phyloP scores from a whole-genome alignment of 2,329 filamentous ascomycete genomes.

The Trichoderma brevicompactum region DNA sequence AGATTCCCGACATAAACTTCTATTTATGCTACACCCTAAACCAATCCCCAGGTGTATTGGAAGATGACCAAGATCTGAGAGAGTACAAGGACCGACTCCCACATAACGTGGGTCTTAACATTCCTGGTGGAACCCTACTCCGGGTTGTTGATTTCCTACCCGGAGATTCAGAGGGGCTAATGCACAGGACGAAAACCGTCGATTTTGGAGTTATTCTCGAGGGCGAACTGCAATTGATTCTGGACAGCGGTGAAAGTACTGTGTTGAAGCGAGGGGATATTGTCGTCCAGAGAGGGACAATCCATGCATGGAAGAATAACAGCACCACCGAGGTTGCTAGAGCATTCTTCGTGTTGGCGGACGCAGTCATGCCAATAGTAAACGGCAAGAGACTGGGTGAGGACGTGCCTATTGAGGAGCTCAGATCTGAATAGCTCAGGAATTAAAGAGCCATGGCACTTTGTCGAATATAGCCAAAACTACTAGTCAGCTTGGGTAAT shows the following conservation, averaged over 20 bases:
- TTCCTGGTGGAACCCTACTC: neutral
- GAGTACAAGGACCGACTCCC: neutral
- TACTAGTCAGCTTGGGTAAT: too few relatives aligned
- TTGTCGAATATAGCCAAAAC: too few relatives aligned
- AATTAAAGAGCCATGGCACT: too few relatives aligned
- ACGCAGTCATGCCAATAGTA: neutral
- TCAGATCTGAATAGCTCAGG: neutral
- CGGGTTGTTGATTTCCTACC: neutral
- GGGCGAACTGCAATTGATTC: neutral
- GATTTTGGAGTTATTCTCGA: neutral
- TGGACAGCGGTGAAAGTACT: neutral
- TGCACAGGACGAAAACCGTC: neutral
- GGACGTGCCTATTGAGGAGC: neutral
- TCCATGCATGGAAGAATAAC: neutral
- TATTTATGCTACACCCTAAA: neutral
- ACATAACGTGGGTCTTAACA: neutral
- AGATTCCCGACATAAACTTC: neutral
- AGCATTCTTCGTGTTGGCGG: neutral
- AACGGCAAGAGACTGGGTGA: neutral
- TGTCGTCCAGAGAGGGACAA: neutral
- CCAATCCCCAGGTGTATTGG: neutral
- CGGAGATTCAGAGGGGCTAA: neutral
- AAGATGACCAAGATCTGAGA: neutral
- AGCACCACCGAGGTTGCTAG: neutral
- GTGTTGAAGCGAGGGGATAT: neutral